phyloP scores from a whole-genome alignment of 2,329 filamentous ascomycete species.

The Cordyceps militaris region DNA sequence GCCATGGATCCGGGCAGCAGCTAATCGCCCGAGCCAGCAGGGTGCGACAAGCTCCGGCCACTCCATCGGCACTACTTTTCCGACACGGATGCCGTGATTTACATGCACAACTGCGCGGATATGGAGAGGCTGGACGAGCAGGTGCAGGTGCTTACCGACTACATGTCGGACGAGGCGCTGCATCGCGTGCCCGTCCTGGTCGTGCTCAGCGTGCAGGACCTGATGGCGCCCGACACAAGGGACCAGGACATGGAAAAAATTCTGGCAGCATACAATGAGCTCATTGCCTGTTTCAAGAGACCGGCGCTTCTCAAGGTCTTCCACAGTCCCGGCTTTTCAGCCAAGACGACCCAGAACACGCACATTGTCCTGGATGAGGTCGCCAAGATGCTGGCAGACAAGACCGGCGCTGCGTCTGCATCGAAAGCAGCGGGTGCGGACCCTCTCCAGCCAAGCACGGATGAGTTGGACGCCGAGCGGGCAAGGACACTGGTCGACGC shows the following conservation, averaged over 20 bases:
- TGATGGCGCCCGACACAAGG: conserved; percentile 17
- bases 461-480: background rate
- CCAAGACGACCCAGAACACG: background rate
- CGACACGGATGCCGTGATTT: conserved; percentile 21
- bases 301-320: conserved; percentile 17
- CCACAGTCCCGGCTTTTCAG: conserved; percentile 20
- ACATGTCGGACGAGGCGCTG: conserved; percentile 17
- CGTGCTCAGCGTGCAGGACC: conserved; percentile 28
- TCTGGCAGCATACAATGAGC: background rate
- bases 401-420: background rate
- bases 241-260: conserved; percentile 15
- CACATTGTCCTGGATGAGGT: background rate
- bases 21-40: conserved; percentile 12
- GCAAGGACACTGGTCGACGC: conserved; percentile 11
- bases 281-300: conserved; percentile 3
- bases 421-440: background rate
- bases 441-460: background rate
- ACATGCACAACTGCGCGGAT: conserved; percentile 24
- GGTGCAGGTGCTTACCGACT: conserved; percentile 21
- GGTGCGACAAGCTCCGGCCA: conserved; percentile 23
- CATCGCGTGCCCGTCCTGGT: conserved; percentile 21
- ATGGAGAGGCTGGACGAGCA: conserved; percentile 20
- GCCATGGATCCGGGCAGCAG: background rate
- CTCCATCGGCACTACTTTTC: conserved; percentile 23
- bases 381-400: conserved; percentile 18